Evolutionary conservation across 371 early-diverging fungal genomes (phyloP), one percentile per base, ranked within the genome.

Genomic region (Vairimorpha apis): DNA sequence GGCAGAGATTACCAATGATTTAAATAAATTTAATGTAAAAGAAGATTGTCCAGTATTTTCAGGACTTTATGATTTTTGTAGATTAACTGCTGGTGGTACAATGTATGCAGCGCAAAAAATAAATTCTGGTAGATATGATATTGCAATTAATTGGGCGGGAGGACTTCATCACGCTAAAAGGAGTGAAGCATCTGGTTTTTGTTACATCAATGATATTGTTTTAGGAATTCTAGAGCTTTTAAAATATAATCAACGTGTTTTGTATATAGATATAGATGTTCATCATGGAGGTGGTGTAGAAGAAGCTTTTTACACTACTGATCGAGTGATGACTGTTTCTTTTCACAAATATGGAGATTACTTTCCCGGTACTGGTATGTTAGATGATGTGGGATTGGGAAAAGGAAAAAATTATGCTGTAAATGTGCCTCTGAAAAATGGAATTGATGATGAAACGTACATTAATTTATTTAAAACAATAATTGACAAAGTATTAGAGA

Each of bases 221-320:
- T 81, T 97, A 33, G 92, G 89, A 1, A 94, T 98, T 59, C 82
- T 95, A 72, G 95, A 96, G 83, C 86, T 98, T 58, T 82, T 98
- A 73, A 86, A 89, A 84, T 88, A 88, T 78, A 90, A 96, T 83
- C 88, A 88, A 65, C 89, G 96, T 58, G 97, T 98, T 12, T 83
- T 98, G 33, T 98, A 98, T 84, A 88, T 98, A 75, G 99, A 98
- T 82, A 95, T 95, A 77, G 99, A 98, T 79, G 90, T 95, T 30
- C 99, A 98, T 82, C 97, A 98, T 81, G 99, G 99, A 10, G 99
- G 97, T 80, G 99, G 97, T 43, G 99, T 98, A 47, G 85, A 85
- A 51, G 99, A 98, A 83, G 99, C 99, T 0, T 98, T 98, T 83
- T 96, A 94, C 81, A 90, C 90, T 12, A 92, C 95, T 5, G 96